A percentile compares a stretch with the other conserved stretches of the same genome.
These are phyloP conservation scores for Aureobasidium musti DNA, from an alignment of 2,329 filamentous ascomycete species.

Conservation along the genomic window DNA sequence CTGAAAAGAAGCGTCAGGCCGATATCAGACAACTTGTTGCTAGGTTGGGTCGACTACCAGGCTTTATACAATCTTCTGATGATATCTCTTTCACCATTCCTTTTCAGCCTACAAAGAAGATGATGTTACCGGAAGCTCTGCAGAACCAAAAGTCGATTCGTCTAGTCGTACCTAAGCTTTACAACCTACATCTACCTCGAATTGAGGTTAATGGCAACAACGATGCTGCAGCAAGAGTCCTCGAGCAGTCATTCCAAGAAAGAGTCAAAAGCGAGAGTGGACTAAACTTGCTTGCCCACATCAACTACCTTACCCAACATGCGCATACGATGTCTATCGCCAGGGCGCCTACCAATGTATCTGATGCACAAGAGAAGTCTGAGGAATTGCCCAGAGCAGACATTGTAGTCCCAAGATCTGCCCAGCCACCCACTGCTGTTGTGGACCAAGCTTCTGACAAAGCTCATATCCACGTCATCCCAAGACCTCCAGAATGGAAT, in stretches of 20 bases:
- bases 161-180: slow-evolving; percentile 68
- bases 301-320: slow-evolving; percentile 74
- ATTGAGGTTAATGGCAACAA: slow-evolving; percentile 67
- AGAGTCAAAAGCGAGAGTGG: slow-evolving; percentile 60
- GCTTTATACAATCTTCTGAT: slow-evolving; percentile 69
- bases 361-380: background rate
- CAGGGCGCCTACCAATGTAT: background rate
- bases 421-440: slow-evolving; percentile 14
- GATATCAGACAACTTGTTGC: slow-evolving; percentile 74
- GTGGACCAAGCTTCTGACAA: slow-evolving; percentile 47
- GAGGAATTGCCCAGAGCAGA: background rate
- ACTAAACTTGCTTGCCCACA: slow-evolving; percentile 68
- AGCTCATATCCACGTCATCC: slow-evolving; percentile 69
- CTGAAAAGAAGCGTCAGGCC: slow-evolving; percentile 62
- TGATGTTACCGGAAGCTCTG: slow-evolving; percentile 62
- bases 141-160: slow-evolving; percentile 64
- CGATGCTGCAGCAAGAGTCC: slow-evolving; percentile 59
- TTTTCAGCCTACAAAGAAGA: slow-evolving; percentile 63
- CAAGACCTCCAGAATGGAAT: slow-evolving; percentile 76
- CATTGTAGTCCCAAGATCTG: background rate
- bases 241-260: slow-evolving; percentile 66
- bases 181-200: slow-evolving; percentile 68
- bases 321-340: slow-evolving; percentile 64
- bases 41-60: slow-evolving; percentile 66
- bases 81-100: slow-evolving; percentile 71